phyloP scores from a whole-genome alignment of 257 asterid genomes.

The Fraxinus quadrangulata region DNA sequence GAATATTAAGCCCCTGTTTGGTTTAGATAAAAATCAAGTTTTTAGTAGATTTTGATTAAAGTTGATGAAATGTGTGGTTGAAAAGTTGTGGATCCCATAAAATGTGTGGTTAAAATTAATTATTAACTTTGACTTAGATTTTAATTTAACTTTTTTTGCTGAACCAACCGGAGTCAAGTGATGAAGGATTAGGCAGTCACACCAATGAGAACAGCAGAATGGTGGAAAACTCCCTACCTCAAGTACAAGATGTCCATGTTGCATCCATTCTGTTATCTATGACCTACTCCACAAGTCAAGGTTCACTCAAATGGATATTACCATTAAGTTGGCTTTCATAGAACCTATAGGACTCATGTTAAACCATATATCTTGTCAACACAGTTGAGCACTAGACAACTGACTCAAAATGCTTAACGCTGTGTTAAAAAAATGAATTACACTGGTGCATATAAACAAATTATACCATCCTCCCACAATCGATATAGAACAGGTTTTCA shows the following conservation, averaged over 20 bases:
- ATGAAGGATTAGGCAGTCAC: neutral
- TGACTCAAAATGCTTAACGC: neutral
- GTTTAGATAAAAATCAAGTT: too few species aligned
- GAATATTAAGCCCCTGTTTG: too few species aligned
- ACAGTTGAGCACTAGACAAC: neutral
- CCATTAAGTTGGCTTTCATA: neutral
- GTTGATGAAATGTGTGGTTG: too few species aligned
- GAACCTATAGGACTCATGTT: neutral
- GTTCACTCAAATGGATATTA: neutral
- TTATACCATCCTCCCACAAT: neutral
- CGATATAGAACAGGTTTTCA: neutral
- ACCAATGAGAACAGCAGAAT: constrained; percentile 1
- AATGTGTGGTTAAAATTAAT: too few species aligned
- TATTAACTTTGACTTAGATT: too few species aligned
- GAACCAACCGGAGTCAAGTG: neutral
- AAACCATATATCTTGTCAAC: neutral
- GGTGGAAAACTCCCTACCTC: neutral
- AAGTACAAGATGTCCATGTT: neutral
- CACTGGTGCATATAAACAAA: neutral
- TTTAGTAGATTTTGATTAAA: too few species aligned
- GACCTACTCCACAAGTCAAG: neutral
- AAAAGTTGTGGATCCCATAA: too few species aligned
- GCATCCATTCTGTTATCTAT: neutral
- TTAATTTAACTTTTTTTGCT: too few species aligned
- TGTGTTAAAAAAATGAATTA: neutral